Percentiles rank a stretch among this genome's conserved stretches.
phyloP scores from a whole-genome alignment of 306 rosid genomes.

The Ormosia semicastrata region DNA sequence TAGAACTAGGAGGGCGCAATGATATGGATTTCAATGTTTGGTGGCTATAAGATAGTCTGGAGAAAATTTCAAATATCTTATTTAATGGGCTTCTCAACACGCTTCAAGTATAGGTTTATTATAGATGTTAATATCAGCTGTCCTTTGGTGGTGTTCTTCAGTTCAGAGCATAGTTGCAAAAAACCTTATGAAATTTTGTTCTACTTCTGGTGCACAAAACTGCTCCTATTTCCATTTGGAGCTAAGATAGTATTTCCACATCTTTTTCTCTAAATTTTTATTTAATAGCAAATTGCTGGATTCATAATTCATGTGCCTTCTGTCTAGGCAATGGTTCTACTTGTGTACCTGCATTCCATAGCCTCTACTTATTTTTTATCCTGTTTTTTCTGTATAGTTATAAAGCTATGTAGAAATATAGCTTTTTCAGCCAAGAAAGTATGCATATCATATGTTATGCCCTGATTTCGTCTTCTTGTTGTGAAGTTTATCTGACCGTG shows the following conservation, averaged over 20 bases:
- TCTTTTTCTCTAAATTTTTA: not conserved
- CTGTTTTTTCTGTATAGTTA: slow-evolving; percentile 31
- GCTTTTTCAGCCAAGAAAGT: not conserved
- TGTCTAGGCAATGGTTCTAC: not conserved
- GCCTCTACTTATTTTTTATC: not conserved
- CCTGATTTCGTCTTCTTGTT: not conserved
- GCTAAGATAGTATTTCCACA: slow-evolving; percentile 27
- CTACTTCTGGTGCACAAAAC: slow-evolving; percentile 20
- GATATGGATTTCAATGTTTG: slow-evolving; percentile 42
- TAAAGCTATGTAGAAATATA: not conserved
- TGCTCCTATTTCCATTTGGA: slow-evolving; percentile 32
- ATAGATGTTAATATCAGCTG: slow-evolving; percentile 39
- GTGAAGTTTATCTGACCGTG: not conserved
- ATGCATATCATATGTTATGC: not conserved
- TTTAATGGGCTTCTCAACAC: slow-evolving; percentile 13
- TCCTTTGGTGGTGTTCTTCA: slow-evolving; percentile 31
- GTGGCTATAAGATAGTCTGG: slow-evolving; percentile 27
- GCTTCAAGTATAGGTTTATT: slow-evolving; percentile 33
- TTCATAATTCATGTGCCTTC: slow-evolving; percentile 26
- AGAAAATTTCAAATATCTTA: slow-evolving; percentile 9
- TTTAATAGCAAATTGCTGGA: slow-evolving; percentile 19
- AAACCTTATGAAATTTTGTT: slow-evolving; percentile 26
- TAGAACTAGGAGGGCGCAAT: slow-evolving; percentile 49
- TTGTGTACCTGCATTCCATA: not conserved
- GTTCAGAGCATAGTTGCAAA: slow-evolving; percentile 23